Evolutionary conservation across 495 filamentous ascomycete genomes (phyloP).

Genomic region (Talaromyces wortmannii): DNA sequence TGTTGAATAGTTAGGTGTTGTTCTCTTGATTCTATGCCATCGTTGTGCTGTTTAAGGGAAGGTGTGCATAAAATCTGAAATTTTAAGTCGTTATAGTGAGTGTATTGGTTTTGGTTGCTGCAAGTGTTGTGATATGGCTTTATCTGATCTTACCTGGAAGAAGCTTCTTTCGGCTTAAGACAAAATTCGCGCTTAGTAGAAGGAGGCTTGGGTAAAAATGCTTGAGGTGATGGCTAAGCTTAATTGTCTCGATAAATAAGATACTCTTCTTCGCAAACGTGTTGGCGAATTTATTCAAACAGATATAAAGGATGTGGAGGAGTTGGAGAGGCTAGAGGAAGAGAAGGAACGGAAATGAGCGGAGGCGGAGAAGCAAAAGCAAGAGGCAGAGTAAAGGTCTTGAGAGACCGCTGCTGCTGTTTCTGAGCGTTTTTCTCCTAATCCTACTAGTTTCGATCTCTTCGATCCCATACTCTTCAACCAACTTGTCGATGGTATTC

Average conservation of each 20-base stretch:
- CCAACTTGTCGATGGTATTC: too few species aligned
- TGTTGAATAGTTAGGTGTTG: too few species aligned
- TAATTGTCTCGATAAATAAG: not conserved
- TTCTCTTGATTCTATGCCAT: not conserved
- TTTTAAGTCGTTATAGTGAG: not conserved
- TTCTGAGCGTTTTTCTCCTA: too few species aligned
- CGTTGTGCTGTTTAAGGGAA: not conserved
- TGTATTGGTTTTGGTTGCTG: not conserved
- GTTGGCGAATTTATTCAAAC: not conserved
- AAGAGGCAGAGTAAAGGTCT: not conserved
- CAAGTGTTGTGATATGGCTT: not conserved
- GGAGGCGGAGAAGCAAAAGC: not conserved
- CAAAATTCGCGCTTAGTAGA: not conserved
- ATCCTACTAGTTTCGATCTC: too few species aligned
- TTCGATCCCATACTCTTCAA: too few species aligned
- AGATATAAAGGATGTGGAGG: too few species aligned
- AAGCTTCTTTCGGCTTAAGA: not conserved
- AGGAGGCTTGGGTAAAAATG: too few species aligned
- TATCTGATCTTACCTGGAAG: not conserved
- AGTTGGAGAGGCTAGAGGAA: too few species aligned
- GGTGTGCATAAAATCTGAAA: not conserved
- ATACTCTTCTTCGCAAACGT: not conserved
- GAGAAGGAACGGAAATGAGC: not conserved
- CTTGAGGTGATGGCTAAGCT: too few species aligned
- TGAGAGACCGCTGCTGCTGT: not conserved